Evolutionary conservation across 805 yeast species (phyloP), one percentile per base, ranked within the genome.

Genomic region (Crinitomyces ghanaensis): DNA sequence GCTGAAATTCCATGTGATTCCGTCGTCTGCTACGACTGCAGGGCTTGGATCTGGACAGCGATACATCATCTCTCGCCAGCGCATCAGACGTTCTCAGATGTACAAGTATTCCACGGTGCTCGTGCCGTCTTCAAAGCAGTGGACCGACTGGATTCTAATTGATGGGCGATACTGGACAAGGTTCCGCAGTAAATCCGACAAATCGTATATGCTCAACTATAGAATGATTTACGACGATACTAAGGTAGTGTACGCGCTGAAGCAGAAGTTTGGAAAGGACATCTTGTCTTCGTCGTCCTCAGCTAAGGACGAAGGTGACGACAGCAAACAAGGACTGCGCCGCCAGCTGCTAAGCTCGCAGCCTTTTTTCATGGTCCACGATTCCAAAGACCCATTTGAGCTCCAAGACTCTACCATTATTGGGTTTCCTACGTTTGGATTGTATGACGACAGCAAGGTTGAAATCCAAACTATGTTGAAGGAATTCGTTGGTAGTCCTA

Each of bases 131-230:
- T 11, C 12, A 16, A 12, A 4, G 7, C 9, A 14, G 24, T 42
- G 33, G 48, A 50, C 42, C 43, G 45, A 25, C 41, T 42, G 37
- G 38, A 26, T 17, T 26, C 31, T 35, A 26, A 31, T 38, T 14
- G 48, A 44, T 26, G 30, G 39, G 31, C 15, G 43, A 27, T 36
- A 35, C 42, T 28, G 43, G 45, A 22, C 31, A 6, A 5, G n/a
- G n/a, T n/a, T n/a, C 9, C 22, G 40, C 17, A 14, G 27, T 25
- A 25, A 25, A n/a, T 25, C 13, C 27, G n/a, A n/a, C n/a, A n/a
- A n/a, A n/a, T n/a, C n/a, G n/a, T n/a, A n/a, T n/a, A n/a, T n/a
- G n/a, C n/a, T n/a, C n/a, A n/a, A n/a, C n/a, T n/a, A n/a, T n/a
- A n/a, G n/a, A n/a, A n/a, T n/a, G n/a, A n/a, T n/a, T n/a, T n/a